Conservation (phyloP, 805 yeast genomes). For the Candida cerambycidarum region DNA sequence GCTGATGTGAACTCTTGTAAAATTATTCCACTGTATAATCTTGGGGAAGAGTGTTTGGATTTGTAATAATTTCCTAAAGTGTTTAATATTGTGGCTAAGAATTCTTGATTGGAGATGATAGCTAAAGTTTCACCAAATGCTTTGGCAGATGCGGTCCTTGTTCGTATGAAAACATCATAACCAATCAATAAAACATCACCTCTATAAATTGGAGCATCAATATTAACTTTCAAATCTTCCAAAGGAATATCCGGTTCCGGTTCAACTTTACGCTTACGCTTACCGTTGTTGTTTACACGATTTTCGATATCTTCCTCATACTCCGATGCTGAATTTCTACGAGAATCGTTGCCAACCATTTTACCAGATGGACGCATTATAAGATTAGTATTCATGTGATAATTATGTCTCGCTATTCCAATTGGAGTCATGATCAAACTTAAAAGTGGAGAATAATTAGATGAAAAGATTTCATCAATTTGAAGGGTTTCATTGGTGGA, state of each 20-base stretch:
- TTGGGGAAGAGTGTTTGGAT: conserved; percentile 77
- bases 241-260: conserved; percentile 42
- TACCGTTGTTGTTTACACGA: conserved; percentile 18
- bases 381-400: conserved; percentile 73
- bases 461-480: conserved; percentile 53
- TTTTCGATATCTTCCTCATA: conserved; percentile 18
- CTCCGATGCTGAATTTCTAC: conserved; percentile 12
- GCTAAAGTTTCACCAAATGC: conserved; percentile 73
- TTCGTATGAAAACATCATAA: conserved; percentile 65
- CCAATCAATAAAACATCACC: conserved; percentile 93
- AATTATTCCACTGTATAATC: conserved; percentile 66
- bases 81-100: conserved; percentile 39
- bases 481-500: conserved; percentile 26
- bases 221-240: conserved; percentile 69
- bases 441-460: conserved; percentile 60
- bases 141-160: conserved; percentile 71
- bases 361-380: conserved; percentile 80
- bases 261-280: conserved; percentile 46
- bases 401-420: conserved; percentile 87
- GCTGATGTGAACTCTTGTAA: conserved; percentile 63
- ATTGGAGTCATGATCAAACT: conserved; percentile 87
- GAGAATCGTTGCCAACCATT: conserved; percentile 18
- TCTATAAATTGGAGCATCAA: conserved; percentile 86
- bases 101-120: conserved; percentile 39
- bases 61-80: conserved; percentile 43